Base-by-base conservation (phyloP, 305 asterid species). In the Fraxinus velutina region DNA sequence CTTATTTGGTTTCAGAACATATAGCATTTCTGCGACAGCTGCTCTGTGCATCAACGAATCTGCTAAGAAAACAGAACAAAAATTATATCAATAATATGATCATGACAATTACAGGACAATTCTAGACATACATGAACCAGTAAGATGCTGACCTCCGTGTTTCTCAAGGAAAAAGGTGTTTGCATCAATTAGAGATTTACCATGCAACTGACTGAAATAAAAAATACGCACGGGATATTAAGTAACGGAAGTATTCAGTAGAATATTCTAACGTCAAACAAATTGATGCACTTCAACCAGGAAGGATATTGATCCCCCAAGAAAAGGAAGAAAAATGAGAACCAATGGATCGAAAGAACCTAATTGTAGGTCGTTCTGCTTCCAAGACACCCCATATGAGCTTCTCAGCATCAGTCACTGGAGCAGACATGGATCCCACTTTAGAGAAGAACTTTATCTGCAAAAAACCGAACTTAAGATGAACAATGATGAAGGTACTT, bases 21-120 rank as follows among this genome's bases (percentile, higher is more conserved):
- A 89, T 34, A 91, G 80, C 97, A 94, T 89, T 90, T 96, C 99
- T 19, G 98, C 99, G 73, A 80, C 98, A 74, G 98, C 98, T 73
- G 96, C 97, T 85, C 98, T 94, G 84, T 94, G 98, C 85, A 84
- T 86, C 90, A 94, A 81, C 12, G 97, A 92, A 85, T 90, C 99
- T 96, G 91, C 84, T 80, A 78, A 84, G 64, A 68, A 79, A 39
- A 52, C 83, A 85, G 32, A 60, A 13, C 21, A 22, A 34, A 86
- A 78, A 80, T 76, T 1, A 62, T 33, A 47, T 83, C 37, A 80
- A 64, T 79, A 30, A 70, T 68, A 77, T 27, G 73, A 84, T 55
- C 15, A 64, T 13, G 75, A 15, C 60, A 72, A 29, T 57, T 29
- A 39, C 55, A 78, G 76, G 77, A 73, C 57, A 77, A 80, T 33